Evolutionary conservation across 345 rosid genomes (phyloP), one percentile per base, ranked within the genome.

Genomic region (Boechera retrofracta): DNA sequence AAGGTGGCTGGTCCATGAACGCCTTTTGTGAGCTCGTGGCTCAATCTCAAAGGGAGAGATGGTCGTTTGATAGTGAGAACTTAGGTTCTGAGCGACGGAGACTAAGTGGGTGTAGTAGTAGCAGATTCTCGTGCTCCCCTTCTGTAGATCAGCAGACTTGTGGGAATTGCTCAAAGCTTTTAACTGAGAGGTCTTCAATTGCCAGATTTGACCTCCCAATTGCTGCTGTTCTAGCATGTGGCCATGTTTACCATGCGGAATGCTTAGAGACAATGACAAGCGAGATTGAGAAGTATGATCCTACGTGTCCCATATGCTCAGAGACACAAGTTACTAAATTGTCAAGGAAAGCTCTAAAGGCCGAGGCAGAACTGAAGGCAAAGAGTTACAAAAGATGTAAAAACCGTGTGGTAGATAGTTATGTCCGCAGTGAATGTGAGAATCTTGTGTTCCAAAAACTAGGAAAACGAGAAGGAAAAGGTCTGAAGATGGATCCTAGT

Each of bases 41-140:
- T 36, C 80, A 91, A 63, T 89, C 91, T 24, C 97, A 88, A 65
- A 88, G 87, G 78, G 91, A 85, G 64, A 86, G 95, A 79, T 89
- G 95, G 91, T 92, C 97, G 57, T 92, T 88, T 84, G 95, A 92
- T 71, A 89, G 93, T 38, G 93, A 92, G 69, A 87, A 82, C 38
- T 73, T 90, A 2, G 79, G 87, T 48, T 82, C 82, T 74, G 86
- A 77, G 54, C 64, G 48, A 61, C 84, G 87, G 54, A 89, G 86
- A 78, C 74, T 84, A 42, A 84, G 86, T 77, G 89, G 83, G 18
- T 39, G 51, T 68, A 80, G 80, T 68, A 81, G 80, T 77, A 83
- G 90, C 82, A 82, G 91, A 82, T 86, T 88, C 76, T 87, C 91
- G 8, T 81, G 49, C 80, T 91, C 97, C 18, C 89, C 93, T 13